Conservation (phyloP, 805 yeast genomes). For the Jamesozyma spencerorum region DNA sequence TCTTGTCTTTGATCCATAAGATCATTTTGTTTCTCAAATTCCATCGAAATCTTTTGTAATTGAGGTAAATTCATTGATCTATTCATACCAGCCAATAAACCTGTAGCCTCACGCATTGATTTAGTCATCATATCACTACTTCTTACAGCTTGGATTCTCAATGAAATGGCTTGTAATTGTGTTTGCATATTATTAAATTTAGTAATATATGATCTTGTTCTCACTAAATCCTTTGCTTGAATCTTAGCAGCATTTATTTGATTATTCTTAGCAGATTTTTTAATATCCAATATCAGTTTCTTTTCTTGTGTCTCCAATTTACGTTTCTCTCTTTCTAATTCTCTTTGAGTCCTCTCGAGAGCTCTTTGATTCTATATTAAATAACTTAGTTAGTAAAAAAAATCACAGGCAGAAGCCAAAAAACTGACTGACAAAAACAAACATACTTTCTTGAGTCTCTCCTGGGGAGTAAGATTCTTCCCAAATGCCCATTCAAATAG, state of each 20-base stretch:
- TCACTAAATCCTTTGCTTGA: constrained; percentile 88
- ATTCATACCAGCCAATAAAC: constrained; percentile 78
- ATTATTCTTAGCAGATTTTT: constrained; percentile 83
- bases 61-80: constrained; percentile 85
- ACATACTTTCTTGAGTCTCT: constrained; percentile 66
- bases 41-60: constrained; percentile 82
- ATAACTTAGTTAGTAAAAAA: background rate
- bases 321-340: constrained; percentile 75
- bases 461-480: constrained; percentile 87
- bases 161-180: constrained; percentile 87
- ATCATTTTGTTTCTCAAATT: constrained; percentile 88
- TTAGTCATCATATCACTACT: constrained; percentile 91
- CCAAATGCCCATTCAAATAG: constrained; percentile 94
- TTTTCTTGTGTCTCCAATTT: constrained; percentile 89
- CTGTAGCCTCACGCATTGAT: constrained; percentile 90
- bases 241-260: constrained; percentile 85
- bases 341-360: constrained; percentile 88
- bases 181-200: constrained; percentile 92
- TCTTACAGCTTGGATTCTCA: constrained; percentile 84
- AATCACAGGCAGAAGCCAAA: no score
- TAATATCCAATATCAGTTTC: constrained; percentile 74
- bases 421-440: no score
- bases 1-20: constrained; percentile 98
- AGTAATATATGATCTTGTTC: constrained; percentile 72
- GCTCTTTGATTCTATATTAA: constrained; percentile 72